A percentile compares a stretch with the other conserved stretches of the same genome.
Evolutionary conservation across 139 green algal genomes (phyloP).

Genomic region (Chlorella sp.): DNA sequence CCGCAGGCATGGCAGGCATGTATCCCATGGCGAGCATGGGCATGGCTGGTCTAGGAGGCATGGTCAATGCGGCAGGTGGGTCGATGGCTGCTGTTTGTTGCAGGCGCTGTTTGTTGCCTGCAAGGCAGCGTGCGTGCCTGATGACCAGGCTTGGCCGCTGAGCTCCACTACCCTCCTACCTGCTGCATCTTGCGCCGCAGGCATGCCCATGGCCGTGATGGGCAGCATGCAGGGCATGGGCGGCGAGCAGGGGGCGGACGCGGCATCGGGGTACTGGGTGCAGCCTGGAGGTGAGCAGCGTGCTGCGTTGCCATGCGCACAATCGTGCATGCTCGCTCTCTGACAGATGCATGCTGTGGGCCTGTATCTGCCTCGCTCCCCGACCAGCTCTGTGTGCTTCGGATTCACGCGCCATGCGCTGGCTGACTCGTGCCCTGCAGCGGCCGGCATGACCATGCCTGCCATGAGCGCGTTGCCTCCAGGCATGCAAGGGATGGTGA

Average conservation of each 20-base stretch:
- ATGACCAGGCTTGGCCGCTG: too few species aligned
- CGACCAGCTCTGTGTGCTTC: background rate
- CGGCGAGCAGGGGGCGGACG: too few species aligned
- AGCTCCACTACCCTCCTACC: too few species aligned
- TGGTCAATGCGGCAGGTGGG: too few species aligned
- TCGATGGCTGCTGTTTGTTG: too few species aligned
- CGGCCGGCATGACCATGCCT: slow-evolving; percentile 8
- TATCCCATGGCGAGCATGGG: slow-evolving; percentile 6
- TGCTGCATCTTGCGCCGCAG: too few species aligned
- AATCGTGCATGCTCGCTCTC: background rate
- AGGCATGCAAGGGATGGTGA: background rate
- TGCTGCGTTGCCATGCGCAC: background rate
- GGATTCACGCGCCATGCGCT: background rate
- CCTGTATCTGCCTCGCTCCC: background rate
- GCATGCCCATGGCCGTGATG: slow-evolving; percentile 20
- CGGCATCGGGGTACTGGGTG: too few species aligned
- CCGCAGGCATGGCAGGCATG: slow-evolving; percentile 34
- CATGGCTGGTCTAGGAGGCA: too few species aligned
- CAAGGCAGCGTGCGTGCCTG: too few species aligned
- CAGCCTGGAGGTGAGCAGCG: background rate
- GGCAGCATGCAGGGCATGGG: slow-evolving; percentile 33
- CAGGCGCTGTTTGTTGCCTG: too few species aligned
- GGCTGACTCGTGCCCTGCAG: background rate
- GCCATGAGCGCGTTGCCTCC: background rate
- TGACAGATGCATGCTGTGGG: background rate